phyloP scores from a whole-genome alignment of 2,329 filamentous ascomycete species.

The Pestalotiopsis sp. region DNA sequence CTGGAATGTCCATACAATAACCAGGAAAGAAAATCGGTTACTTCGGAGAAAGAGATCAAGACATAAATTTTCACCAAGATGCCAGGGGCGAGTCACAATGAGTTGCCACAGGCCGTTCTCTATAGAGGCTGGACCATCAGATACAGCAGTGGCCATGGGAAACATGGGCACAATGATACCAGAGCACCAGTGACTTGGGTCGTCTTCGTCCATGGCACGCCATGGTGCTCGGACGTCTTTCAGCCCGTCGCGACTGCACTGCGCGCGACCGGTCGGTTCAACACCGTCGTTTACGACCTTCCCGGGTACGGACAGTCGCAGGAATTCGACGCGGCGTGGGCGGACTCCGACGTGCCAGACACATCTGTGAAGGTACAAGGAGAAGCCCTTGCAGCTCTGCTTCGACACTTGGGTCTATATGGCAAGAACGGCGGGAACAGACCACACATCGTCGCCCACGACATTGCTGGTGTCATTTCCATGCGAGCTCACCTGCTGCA shows the following conservation, averaged over 20 bases:
- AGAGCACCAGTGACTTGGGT: neutral
- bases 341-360: neutral
- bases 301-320: slow-evolving; percentile 7
- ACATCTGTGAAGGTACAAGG: neutral
- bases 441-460: neutral
- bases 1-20: too few relatives aligned
- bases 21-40: too few relatives aligned
- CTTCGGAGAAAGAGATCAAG: neutral
- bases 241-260: neutral
- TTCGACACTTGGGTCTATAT: neutral
- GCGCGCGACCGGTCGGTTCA: neutral
- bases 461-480: neutral
- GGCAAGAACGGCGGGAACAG: neutral
- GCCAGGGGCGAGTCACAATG: neutral
- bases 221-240: slow-evolving; percentile 3
- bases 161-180: neutral
- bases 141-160: neutral
- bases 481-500: slow-evolving; percentile 2
- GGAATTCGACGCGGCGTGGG: neutral
- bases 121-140: neutral
- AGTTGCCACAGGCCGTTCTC: neutral
- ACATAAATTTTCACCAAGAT: neutral
- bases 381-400: neutral
- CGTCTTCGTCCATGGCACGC: slow-evolving; percentile 2
- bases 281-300: slow-evolving; percentile 1